Base-by-base conservation (phyloP, 2,329 filamentous ascomycete species). In the Neophaeococcomyces mojaviensis region DNA sequence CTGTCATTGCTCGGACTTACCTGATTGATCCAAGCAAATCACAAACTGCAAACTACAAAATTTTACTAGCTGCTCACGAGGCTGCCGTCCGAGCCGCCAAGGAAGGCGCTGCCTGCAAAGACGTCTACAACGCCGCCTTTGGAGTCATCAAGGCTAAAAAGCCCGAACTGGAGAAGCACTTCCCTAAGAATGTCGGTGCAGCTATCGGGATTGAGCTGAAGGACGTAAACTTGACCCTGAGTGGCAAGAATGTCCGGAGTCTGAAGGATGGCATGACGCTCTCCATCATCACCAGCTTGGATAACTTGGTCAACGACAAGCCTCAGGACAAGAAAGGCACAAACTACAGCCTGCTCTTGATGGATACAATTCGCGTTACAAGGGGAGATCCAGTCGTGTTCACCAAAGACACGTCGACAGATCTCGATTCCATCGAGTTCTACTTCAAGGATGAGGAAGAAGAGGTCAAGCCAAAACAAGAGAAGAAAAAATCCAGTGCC, bases 251-350 rank as follows among this genome's bases (percentile, higher is more conserved):
- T 63, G 74, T 72, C 22, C 80, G 89, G 42, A 76, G 78, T 4
- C 70, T 98, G 47, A 94, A 90, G 66, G 94, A 97, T 60, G 94
- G 94, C 54, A 98, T 98, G 92, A 98, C 92, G 0, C 75, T 98
- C 10, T 86, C 84, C 59, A 79, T 98, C 57, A 88, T 86, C 26
- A 92, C 90, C 3, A 89, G 90, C 9, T 86, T 98, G 59, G 84
- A 81, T 49, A 89, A 97, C 61, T 78, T 98, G 38, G 82, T 88
- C 59, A 95, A 97, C 61, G 79, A 84, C 9, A 82, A 84, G 49
- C 81, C 88, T 0, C 88, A 94, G 63, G 88, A 94, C 64, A 94
- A 94, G 71, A 86, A 84, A 66, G 89, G 85, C 68, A 87, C 87
- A 59, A 78, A 78, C 2, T 98, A 98, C 64, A 92, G 89, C 0